Evolutionary conservation across 495 filamentous ascomycete species (phyloP), one percentile per base, ranked within the genome.

Genomic region (Alectoria sarmentosa): DNA sequence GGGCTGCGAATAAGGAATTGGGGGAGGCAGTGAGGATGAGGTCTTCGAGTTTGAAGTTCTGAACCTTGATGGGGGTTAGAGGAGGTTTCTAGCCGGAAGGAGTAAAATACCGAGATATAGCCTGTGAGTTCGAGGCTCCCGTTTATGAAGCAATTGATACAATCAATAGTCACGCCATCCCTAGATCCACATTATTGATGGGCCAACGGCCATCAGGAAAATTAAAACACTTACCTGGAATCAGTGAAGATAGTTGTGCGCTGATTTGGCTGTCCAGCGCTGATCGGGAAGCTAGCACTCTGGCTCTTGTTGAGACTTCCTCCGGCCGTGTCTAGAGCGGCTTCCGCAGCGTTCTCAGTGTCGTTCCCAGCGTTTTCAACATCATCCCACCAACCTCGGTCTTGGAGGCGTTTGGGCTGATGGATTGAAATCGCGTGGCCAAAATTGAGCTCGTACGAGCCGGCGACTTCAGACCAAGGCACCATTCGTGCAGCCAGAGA

Each of bases 401-500:
- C 6, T 1, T 26, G 4, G 32, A 52, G 38, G 3, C 41, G 54
- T 4, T 67, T 52, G 8, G 65, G n/a, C 19, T 62, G 30, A 19
- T 21, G 46, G n/a, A 11, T 9, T 38, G 72, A 19, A 15, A 55
- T 55, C n/a, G 64, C 68, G 32, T 66, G 73, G 15, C 75, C 75
- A 44, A 76, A 76, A 38, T 70, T 68, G 28, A 77, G 65, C 32
- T 72, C 69, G 58, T 73, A 77, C 0, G 68, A 73, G 19, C 71
- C 72, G 13, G 71, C 69, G 48, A 77, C 67, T 49, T 77, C 70
- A 3, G 67, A 60, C 73, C 74, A 77, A 21, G 62, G 34, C 15
- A 69, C 68, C 11, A 42, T 21, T 42, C 70, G 44, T 8, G 75
- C 68, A 10, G 61, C 62, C 13, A 77, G 60, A 23, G 56, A 65